Base-by-base conservation (phyloP, 169 alveolate genomes). In the Cyclospora cayetanensis region DNA sequence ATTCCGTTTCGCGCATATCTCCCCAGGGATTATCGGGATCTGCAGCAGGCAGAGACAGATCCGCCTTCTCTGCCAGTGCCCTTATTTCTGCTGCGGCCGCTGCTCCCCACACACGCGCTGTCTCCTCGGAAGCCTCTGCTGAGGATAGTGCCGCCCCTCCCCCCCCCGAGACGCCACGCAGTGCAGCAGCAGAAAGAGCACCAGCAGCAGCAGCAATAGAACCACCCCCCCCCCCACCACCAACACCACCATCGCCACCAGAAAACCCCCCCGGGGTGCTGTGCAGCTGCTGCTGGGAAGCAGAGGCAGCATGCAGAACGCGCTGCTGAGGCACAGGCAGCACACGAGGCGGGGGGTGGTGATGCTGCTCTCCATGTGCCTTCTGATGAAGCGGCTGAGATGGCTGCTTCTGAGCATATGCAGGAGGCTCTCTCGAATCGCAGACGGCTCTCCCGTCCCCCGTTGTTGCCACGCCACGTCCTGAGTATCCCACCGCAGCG, bases 91-190 rank as follows among this genome's bases (percentile, higher is more conserved):
- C 39, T 29, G 80, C 80, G 20, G 86, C 86, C 20, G 66, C 86
- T 74, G 66, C 65, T 4, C 66, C 86, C 86, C 86, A 41, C 65
- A 39, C 86, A 3, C 63, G 86, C 27, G 80, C 80, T 68, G 80
- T 68, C 63, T 74, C 86, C 86, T 74, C 65, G 4, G 86, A 37
- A 4, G 29, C 66, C n/a, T 74, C 86, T 74, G 55, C 86, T 43
- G 65, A 55, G 5, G 66, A 9, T 68, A 27, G 12, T 35, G 46
- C 80, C 2, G 27, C 53, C 4, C 83, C 77, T 11, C 35, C 77
- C 25, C 43, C 4, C 3, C 4, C 4, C 18, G 5, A 11, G 77
- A 20, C 41, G 41, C 42, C 77, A 2, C 35, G 25, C 18, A 31
- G 35, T 11, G 37, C 43, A 27, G 77, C 2, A 65, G 77, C 77